phyloP scores from a whole-genome alignment of 495 filamentous ascomycete species.

The Copromyces sp. region DNA sequence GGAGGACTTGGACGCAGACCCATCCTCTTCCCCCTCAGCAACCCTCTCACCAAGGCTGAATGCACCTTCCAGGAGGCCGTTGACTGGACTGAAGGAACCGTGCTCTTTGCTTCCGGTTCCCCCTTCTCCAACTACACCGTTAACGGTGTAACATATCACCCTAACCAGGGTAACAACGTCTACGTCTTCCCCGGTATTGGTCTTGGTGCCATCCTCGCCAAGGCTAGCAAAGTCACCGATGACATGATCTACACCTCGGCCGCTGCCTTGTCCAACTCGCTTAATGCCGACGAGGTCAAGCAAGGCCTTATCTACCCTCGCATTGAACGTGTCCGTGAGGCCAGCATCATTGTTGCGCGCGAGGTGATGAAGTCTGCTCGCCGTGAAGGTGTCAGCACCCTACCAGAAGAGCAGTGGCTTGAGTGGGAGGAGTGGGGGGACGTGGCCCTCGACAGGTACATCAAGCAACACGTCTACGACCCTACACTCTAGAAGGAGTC shows the following conservation, averaged over 20 bases:
- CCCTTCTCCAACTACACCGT: constrained; percentile 73
- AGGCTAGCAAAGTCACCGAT: constrained; percentile 81
- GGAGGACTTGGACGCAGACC: constrained; percentile 69
- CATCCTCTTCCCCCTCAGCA: constrained; percentile 90
- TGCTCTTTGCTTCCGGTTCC: constrained; percentile 88
- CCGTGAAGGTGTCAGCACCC: constrained; percentile 41
- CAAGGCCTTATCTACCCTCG: constrained; percentile 87
- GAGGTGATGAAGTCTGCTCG: constrained; percentile 88
- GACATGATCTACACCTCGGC: constrained; percentile 93
- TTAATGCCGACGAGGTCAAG: constrained; percentile 70
- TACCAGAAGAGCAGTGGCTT: constrained; percentile 61
- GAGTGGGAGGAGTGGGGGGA: constrained; percentile 78
- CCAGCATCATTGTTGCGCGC: constrained; percentile 76
- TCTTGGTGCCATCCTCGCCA: constrained; percentile 85
- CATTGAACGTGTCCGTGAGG: constrained; percentile 82
- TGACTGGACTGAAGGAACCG: constrained; percentile 76
- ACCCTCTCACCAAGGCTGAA: constrained; percentile 91
- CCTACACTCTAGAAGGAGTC: constrained; percentile 29
- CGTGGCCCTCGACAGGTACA: constrained; percentile 64
- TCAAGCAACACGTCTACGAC: constrained; percentile 75
- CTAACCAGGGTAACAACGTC: constrained; percentile 85
- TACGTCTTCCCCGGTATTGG: constrained; percentile 98
- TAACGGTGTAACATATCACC: constrained; percentile 59
- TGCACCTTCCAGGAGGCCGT: constrained; percentile 92
- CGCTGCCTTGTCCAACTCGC: constrained; percentile 63